Conservation (phyloP, 164 flowering plant genomes). For the Cinnamomum chago region DNA sequence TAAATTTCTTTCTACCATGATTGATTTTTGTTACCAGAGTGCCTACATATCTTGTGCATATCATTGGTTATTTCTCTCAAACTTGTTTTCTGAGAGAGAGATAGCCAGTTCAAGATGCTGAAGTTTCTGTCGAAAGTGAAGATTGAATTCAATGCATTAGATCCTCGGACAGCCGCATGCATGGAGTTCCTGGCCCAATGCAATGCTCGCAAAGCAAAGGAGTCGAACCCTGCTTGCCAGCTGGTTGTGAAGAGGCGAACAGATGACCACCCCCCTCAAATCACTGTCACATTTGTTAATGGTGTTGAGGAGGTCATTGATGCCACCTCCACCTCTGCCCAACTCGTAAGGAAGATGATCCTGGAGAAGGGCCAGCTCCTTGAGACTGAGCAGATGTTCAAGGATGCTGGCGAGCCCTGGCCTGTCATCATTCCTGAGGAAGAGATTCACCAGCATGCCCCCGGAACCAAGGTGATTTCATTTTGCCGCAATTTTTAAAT, state of each 20-base stretch:
- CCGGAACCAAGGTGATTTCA: conserved; percentile 66
- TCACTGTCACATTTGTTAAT: conserved; percentile 81
- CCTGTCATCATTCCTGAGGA: conserved; percentile 82
- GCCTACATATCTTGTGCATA: too few species aligned
- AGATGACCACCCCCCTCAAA: conserved; percentile 83
- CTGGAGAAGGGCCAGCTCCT: conserved; percentile 73
- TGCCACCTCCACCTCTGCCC: conserved; percentile 73
- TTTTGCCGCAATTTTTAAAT: background rate
- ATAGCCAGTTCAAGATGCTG: conserved; percentile 52
- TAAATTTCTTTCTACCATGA: too few species aligned
- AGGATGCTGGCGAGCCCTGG: conserved; percentile 86
- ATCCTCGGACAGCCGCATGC: conserved; percentile 73
- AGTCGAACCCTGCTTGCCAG: conserved; percentile 84
- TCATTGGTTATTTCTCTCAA: too few species aligned
- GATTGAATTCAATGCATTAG: conserved; percentile 86
- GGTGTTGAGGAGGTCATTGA: conserved; percentile 79
- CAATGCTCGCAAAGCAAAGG: conserved; percentile 84
- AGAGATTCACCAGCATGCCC: conserved; percentile 49
- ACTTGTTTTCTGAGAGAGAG: background rate
- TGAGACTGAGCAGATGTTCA: conserved; percentile 92
- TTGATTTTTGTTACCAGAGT: too few species aligned
- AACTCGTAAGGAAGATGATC: conserved; percentile 57
- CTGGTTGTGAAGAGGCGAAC: conserved; percentile 78
- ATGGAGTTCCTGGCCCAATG: conserved; percentile 95
- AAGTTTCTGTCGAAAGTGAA: conserved; percentile 81